A percentile compares a stretch with the other conserved stretches of the same genome.
phyloP scores from a whole-genome alignment of 257 asterid species.

The Nicotiana noctiflora region DNA sequence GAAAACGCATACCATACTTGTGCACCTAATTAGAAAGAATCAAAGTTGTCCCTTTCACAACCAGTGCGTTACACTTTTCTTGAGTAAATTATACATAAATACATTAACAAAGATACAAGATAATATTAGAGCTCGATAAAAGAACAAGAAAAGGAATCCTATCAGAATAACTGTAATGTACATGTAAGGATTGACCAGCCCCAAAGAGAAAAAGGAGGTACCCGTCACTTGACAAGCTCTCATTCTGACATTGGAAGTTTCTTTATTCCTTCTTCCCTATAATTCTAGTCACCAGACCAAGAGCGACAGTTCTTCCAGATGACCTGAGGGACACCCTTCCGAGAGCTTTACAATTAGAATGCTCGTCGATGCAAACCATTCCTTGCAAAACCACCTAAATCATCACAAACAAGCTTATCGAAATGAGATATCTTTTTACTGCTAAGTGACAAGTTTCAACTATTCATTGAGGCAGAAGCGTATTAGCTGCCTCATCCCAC shows the following conservation, averaged over 20 bases:
- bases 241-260: background rate
- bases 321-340: conserved; percentile 88
- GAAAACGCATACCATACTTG: background rate
- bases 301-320: conserved; percentile 77
- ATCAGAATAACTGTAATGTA: background rate
- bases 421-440: background rate
- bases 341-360: conserved; percentile 50
- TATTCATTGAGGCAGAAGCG: background rate
- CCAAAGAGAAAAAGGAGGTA: background rate
- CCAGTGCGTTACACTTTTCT: background rate
- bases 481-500: background rate
- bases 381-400: conserved; percentile 60
- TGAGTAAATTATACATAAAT: background rate
- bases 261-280: conserved; percentile 25
- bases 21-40: background rate
- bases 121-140: background rate
- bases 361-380: conserved; percentile 73
- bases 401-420: conserved; percentile 3
- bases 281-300: conserved; percentile 66
- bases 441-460: background rate
- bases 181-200: background rate
- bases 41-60: background rate
- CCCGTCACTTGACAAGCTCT: background rate
- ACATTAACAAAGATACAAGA: background rate
- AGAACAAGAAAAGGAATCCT: background rate